Base-by-base conservation (phyloP, 306 rosid species). In the Fagus sylvatica region DNA sequence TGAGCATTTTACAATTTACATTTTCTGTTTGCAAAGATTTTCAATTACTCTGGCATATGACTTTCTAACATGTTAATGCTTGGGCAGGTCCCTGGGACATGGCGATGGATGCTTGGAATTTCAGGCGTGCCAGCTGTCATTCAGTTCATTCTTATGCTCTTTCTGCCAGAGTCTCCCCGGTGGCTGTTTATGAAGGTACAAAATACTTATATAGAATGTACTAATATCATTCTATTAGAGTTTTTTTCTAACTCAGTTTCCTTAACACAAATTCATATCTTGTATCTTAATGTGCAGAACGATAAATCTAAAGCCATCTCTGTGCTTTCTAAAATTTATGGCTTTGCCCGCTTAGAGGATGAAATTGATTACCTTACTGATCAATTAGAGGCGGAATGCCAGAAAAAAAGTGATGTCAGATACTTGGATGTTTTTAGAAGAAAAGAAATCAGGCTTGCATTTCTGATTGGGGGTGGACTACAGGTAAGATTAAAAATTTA, bases 41-140 rank as follows among this genome's bases (percentile, higher is more conserved):
- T 37, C 51, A 39, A 7, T 39, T 57, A 28, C 64, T 2, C 33
- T 51, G 68, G 8, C 30, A 16, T 40, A 34, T 36, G 66, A 49
- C 51, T 6, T 59, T 71, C 60, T 87, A 55, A 71, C 40, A 48
- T 48, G 56, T 70, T 71, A 34, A 54, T 79, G 56, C 68, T 72
- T 46, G 69, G 70, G 67, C 82, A 90, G 93, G 94, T 91, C 74
- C 94, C 88, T 1, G 98, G 98, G 56, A 94, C 98, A 33, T 94
- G 98, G 98, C 77, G 98, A 70, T 92, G 98, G 97, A 92, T 94
- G 98, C 88, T 94, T 6, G 98, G 98, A 49, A 96, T 84, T 84
- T 84, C 98, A 3, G 92, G 87, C 16, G 73, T 94, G 28, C 98
- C 98, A 48, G 98, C 98, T 42, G 13, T 92, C 34, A 59, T 92